Percentiles rank a stretch among this genome's conserved stretches.
Conservation (phyloP, 1,139 yeast species). For the Pichia inconspicua region DNA sequence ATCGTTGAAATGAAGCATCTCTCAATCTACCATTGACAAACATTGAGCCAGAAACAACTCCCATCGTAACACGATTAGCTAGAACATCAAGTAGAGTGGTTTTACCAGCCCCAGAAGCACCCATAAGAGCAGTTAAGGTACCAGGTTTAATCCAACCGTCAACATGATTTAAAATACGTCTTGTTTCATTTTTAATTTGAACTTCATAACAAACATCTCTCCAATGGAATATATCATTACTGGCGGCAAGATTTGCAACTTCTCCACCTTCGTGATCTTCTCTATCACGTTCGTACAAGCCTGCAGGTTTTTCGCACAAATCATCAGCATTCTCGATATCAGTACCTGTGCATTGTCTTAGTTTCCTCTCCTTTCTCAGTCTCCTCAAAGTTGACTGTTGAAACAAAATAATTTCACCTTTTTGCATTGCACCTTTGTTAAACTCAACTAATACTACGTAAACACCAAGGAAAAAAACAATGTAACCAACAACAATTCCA, state of each 20-base stretch:
- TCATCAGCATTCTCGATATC: conserved; percentile 10
- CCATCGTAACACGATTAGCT: conserved; percentile 52
- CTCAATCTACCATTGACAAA: conserved; percentile 50
- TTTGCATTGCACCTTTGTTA: conserved; percentile 30
- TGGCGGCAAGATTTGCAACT: conserved; percentile 14
- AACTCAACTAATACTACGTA: conserved; percentile 26
- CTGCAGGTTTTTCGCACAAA: conserved; percentile 13
- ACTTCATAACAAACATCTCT: conserved; percentile 34
- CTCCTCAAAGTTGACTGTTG: conserved; percentile 23
- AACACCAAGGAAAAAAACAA: conserved; percentile 26
- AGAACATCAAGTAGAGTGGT: conserved; percentile 54
- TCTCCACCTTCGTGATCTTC: conserved; percentile 5
- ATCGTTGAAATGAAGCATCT: conserved; percentile 47
- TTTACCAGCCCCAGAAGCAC: conserved; percentile 68
- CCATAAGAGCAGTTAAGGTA: conserved; percentile 56
- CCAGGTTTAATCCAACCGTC: conserved; percentile 66
- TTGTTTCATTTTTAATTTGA: conserved; percentile 36
- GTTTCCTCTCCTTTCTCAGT: conserved; percentile 15
- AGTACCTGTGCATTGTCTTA: neutral
- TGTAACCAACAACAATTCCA: conserved; percentile 29
- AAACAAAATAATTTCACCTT: conserved; percentile 30
- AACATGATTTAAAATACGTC: conserved; percentile 45
- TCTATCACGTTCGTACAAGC: conserved; percentile 10
- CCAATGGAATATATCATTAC: conserved; percentile 42
- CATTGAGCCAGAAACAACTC: conserved; percentile 58